phyloP scores from a whole-genome alignment of 2,329 filamentous ascomycete species.

The Dactylellina drechsleri region DNA sequence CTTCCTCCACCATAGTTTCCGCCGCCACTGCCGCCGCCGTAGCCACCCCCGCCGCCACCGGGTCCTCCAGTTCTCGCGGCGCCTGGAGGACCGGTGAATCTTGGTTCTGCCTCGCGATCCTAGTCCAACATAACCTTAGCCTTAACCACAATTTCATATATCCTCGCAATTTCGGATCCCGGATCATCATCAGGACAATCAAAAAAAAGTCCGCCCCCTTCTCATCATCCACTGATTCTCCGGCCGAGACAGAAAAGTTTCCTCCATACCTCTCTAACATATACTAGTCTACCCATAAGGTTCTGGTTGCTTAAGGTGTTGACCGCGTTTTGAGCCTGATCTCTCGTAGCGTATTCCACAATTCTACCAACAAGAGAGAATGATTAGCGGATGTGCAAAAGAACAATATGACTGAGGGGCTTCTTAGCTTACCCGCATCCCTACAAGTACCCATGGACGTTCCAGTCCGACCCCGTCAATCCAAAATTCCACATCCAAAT shows the following conservation, averaged over 20 bases:
- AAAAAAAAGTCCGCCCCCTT: slow-evolving; percentile 47
- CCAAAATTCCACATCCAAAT: slow-evolving; percentile 66
- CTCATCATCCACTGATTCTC: slow-evolving; percentile 51
- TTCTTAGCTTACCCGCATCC: slow-evolving; percentile 90
- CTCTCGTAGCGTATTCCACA: slow-evolving; percentile 99
- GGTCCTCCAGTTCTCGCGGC: slow-evolving; percentile 65
- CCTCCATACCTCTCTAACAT: slow-evolving; percentile 87
- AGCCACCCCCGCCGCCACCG: slow-evolving; percentile 60
- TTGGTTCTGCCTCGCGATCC: slow-evolving; percentile 98
- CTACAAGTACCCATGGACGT: slow-evolving; percentile 91
- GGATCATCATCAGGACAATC: slow-evolving; percentile 46
- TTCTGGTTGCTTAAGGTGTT: slow-evolving; percentile 98
- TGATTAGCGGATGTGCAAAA: background rate
- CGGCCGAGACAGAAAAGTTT: slow-evolving; percentile 35
- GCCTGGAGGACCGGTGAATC: slow-evolving; percentile 78
- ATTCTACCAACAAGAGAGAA: slow-evolving; percentile 71
- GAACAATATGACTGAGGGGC: slow-evolving; percentile 3
- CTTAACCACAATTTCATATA: slow-evolving; percentile 43
- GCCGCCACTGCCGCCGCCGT: slow-evolving; percentile 54
- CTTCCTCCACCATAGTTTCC: slow-evolving; percentile 65
- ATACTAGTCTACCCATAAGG: slow-evolving; percentile 97
- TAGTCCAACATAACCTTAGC: slow-evolving; percentile 62
- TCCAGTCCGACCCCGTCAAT: slow-evolving; percentile 94
- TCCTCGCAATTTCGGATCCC: slow-evolving; percentile 42
- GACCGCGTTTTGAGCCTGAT: slow-evolving; percentile 98